Base-by-base conservation (phyloP, 2,329 filamentous ascomycete species). In the Fusarium haematococcum region DNA sequence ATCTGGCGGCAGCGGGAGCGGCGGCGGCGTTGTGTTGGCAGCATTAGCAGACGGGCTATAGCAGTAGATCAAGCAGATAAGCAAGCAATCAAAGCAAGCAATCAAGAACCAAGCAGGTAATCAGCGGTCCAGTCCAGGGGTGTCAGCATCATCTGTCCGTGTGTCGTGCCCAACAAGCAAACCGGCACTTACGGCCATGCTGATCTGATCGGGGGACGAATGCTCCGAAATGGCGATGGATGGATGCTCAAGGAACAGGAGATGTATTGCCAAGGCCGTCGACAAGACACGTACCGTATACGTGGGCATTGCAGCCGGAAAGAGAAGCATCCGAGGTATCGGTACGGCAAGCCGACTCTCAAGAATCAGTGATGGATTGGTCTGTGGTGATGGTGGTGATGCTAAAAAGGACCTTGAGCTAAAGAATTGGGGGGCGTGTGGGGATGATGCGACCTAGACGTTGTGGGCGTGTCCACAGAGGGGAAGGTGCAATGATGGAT, bases 1-100 rank as follows among this genome's bases (percentile, higher is more conserved):
- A 78, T 78, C 75, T 76, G 65, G 63, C 66, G 70, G 67, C 70
- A 63, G 61, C 54, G 54, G 54, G 54, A 58, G 54, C 43, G 57
- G 64, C 37, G 54, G 57, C 73, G 60, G 69, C 56, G 68, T 62
- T n/a, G 64, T 35, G 70, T 73, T 73, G 62, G 63, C 59, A 71
- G 68, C 35, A 62, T 64, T 68, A 58, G 52, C 59, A 64, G 62
- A 67, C 33, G 45, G 65, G 60, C 41, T 59, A 48, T 72, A 65
- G 69, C 43, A 37, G 52, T 63, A 67, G 56, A 43, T 63, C 67
- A 39, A 68, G 39, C 18, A 60, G 30, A 39, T 14, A 54, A 23
- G 58, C 58, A 60, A 59, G 50, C 66, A 41, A 41, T 41, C 37
- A 41, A 39, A 18, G 35, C 35, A 39, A 66, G 39, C 45, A 54